phyloP scores from a whole-genome alignment of 441 rosid genomes.

The Eugenia klotzschiana region DNA sequence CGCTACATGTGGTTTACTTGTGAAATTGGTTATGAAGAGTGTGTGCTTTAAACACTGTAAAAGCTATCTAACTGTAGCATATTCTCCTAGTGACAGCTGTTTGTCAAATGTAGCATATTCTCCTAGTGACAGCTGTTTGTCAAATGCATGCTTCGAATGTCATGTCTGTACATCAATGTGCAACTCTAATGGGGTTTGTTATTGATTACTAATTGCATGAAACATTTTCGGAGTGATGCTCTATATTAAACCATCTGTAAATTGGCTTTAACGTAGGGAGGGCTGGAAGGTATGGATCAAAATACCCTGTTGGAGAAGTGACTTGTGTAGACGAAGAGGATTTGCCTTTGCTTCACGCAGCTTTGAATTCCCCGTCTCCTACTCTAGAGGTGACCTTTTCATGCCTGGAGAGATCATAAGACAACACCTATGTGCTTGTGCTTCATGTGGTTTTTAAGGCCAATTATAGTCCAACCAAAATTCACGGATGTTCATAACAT shows the following conservation, averaged over 20 bases:
- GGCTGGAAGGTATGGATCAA: slow-evolving; percentile 87
- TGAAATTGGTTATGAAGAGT: neutral
- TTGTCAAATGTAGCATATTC: neutral
- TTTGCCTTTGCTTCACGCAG: slow-evolving; percentile 64
- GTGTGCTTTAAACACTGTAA: neutral
- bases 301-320: slow-evolving; percentile 79
- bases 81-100: neutral
- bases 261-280: slow-evolving; percentile 36
- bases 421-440: neutral
- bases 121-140: neutral
- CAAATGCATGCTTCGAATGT: neutral
- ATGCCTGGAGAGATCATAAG: neutral
- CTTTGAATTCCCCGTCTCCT: slow-evolving; percentile 61
- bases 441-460: slow-evolving; percentile 9
- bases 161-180: neutral
- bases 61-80: neutral
- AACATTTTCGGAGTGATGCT: neutral
- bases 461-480: neutral
- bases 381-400: slow-evolving; percentile 38
- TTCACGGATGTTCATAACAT: neutral
- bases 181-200: neutral
- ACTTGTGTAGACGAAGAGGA: slow-evolving; percentile 57
- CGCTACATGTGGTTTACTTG: neutral
- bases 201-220: neutral
- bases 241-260: neutral